Base-by-base conservation (phyloP, 345 rosid genomes). In the Corchorus olitorius region DNA sequence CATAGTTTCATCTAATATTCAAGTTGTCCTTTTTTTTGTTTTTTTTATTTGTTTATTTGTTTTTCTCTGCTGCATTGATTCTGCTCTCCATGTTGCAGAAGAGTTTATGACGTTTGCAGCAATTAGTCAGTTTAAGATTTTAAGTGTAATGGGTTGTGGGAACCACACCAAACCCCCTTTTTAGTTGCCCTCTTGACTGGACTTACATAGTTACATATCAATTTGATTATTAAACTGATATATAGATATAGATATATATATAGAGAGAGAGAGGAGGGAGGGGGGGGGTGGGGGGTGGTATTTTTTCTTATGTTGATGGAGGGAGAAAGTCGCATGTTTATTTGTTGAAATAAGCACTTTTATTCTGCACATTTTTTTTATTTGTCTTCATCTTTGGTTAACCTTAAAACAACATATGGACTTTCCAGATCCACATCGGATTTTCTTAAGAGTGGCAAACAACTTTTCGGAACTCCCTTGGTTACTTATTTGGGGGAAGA, bases 401-500 rank as follows among this genome's bases (percentile, higher is more conserved):
- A 37, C 55, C 56, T 70, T 75, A 17, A 48, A 72, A 13, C 5
- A 34, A 65, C 33, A 39, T 22, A 55, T 62, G 37, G 11, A 33
- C 73, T 79, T 84, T 63, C 46, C 84, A 92, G 97, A 81, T 83
- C 78, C 77, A 70, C 78, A 35, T 48, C 76, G 27, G 92, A 75
- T 43, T 77, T 66, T 75, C 65, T 78, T 66, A 90, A 78, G 81
- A 81, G 87, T 76, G 78, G 85, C 63, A 60, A 77, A 55, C 87
- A 89, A 79, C 74, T 77, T 75, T 92, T 87, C 78, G 96, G 96
- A 76, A 78, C 88, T 22, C 98, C 99, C 70, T 83, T 95, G 84
- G 84, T 95, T 76, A 84, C 92, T 50, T 84, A 80, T 79, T 79
- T 93, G 76, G 86, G 79, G 34, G 79, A 76, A 77, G 93, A 89